Evolutionary conservation across 345 rosid species (phyloP), one percentile per base, ranked within the genome.

Genomic region (Capsella bursapastoris): DNA sequence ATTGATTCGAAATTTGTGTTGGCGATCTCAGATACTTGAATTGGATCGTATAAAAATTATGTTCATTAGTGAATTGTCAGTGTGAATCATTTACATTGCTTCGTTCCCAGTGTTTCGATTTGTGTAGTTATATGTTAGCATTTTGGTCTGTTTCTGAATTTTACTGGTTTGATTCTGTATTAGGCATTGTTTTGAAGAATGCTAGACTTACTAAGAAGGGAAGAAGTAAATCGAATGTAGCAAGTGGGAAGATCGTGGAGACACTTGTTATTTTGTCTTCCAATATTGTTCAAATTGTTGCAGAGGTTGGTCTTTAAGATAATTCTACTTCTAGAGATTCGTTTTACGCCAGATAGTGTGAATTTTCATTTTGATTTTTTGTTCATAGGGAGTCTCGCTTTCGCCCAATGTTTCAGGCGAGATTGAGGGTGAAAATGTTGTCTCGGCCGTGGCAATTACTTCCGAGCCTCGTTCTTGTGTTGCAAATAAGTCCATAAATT

Each of bases 181-280:
- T 56, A 93, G 98, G 93, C 61, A 79, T 90, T 83, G 87, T 93
- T 59, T 76, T 93, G 88, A 89, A 90, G 87, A 83, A 86, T 66
- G 98, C 98, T 44, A 90, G 79, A 71, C 73, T 90, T 85, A 84
- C 85, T 38, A 89, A 79, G 73, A 90, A 81, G 82, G 93, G 98
- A 43, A 86, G 73, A 80, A 84, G 86, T 57, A 75, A 78, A 68
- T 73, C 90, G 51, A 90, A 89, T 84, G 84, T 90, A 18, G 72
- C 80, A 3, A 57, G 40, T 79, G 88, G 84, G n/a, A 69, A 69
- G 63, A 71, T 53, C 65, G 68, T 86, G 70, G 68, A 87, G 64
- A 87, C 96, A 1, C 90, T 90, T 69, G 85, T 90, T 51, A 85
- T 93, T 74, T 81, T 76, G 22, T 76, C 90, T 1, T 72, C 65